Conservation (phyloP, 2,329 filamentous ascomycete species). For the Fusarium metavorans region DNA sequence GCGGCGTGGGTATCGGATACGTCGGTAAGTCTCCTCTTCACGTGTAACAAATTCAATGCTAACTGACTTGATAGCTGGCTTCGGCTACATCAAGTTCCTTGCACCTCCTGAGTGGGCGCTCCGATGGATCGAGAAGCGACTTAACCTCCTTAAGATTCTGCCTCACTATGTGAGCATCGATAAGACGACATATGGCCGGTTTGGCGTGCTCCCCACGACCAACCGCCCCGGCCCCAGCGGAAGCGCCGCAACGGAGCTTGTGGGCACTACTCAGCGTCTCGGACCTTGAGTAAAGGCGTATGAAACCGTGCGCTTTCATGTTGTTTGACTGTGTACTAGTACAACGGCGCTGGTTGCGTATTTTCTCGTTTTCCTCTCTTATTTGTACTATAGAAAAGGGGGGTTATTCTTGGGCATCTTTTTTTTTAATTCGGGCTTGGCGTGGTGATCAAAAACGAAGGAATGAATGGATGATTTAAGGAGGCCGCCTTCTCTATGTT, state of each 20-base stretch:
- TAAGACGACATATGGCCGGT: conserved; percentile 94
- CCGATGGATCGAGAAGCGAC: conserved; percentile 87
- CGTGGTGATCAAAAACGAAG: conserved; percentile 28
- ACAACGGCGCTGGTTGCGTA: conserved; percentile 10
- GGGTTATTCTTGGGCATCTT: conserved; percentile 19
- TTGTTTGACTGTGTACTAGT: conserved; percentile 19
- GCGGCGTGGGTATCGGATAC: conserved; percentile 87
- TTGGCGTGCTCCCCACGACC: conserved; percentile 82
- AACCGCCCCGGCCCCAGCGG: conserved; percentile 52
- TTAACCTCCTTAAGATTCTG: conserved; percentile 85
- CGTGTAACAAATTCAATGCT: background rate
- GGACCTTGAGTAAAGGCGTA: conserved; percentile 66
- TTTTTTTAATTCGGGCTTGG: conserved; percentile 24
- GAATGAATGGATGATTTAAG: conserved; percentile 21
- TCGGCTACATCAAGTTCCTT: conserved; percentile 90
- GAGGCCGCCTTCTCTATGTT: background rate
- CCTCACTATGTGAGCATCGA: conserved; percentile 96
- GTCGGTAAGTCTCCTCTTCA: conserved; percentile 70
- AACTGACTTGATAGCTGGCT: conserved; percentile 68
- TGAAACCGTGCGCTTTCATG: conserved; percentile 11
- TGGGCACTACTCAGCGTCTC: conserved; percentile 73
- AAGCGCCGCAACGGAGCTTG: conserved; percentile 68
- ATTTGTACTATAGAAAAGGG: conserved; percentile 38
- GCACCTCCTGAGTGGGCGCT: conserved; percentile 90
- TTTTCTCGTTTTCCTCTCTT: conserved; percentile 7